Base-by-base conservation (phyloP, 192 early-diverging fungal species). In the Physocladia obscura region DNA sequence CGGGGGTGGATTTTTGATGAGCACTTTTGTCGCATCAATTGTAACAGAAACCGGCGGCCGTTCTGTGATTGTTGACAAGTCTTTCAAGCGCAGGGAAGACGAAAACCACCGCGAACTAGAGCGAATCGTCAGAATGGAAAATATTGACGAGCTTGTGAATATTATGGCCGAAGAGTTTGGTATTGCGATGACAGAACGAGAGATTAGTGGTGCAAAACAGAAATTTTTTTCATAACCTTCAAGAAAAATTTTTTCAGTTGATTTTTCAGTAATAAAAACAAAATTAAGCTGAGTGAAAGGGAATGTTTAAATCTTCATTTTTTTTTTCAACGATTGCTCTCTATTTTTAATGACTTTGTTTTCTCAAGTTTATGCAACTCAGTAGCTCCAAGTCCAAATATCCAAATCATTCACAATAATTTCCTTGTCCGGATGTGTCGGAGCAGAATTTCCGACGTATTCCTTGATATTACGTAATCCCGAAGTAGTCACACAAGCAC, bases 11-110 rank as follows among this genome's bases (percentile, higher is more conserved):
- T 31, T 47, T 15, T 27, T 36, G 24, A 21, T 62, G 38, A 38
- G 15, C 8, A 22, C 21, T 26, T 62, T 62, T 24, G 48, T 62
- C 26, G 60, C 26, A 17, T 62, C 60, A 0, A 44, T 44, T n/a
- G 39, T 44, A 6, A 47, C 60, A 24, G 38, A 62, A 62, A 62
- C 60, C 17, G 27, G 15, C 21, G 60, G 60, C 15, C 60, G 60
- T 13, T 27, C 11, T 5, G 60, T 36, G 5, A 44, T 62, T 32
- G 35, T 36, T 21, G 60, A 62, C 38, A 38, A n/a, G 30, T 22
- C n/a, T 17, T 62, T 47, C 31, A 32, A 2, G 1, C 27, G 60
- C 2, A 15, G 60, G 1, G 60, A 62, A 62, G 60, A 36, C 19
- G 21, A 5, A 15, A 26, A 38, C 8, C 6, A 44, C 38, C 17